Conservation (phyloP, 768 basidiomycete species). For the Lactarius trivialis region DNA sequence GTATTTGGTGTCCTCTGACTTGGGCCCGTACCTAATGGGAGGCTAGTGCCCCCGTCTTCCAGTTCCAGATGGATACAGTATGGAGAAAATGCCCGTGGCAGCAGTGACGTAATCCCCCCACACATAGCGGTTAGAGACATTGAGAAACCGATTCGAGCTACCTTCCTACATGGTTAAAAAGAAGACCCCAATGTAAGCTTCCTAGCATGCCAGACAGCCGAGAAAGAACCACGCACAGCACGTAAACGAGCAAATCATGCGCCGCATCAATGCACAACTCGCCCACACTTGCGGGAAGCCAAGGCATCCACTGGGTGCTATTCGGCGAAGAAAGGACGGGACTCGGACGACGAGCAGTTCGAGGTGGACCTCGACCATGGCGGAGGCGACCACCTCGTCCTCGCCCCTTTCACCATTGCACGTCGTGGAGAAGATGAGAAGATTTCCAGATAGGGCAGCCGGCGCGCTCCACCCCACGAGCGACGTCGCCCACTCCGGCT, state of each 20-base stretch:
- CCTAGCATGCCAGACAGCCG: not conserved
- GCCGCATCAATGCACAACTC: conserved; percentile 9
- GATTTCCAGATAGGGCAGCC: conserved; percentile 1
- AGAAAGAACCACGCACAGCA: not conserved
- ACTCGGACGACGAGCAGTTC: conserved; percentile 11
- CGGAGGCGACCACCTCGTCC: not conserved
- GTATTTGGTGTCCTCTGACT: conserved; percentile 3
- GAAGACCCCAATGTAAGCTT: not conserved
- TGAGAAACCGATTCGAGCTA: not conserved
- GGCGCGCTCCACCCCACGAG: conserved; percentile 9
- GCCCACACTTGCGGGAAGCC: not conserved
- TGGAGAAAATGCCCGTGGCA: not conserved
- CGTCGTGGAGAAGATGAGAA: conserved; percentile 8
- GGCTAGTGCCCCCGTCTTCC: conserved; percentile 11
- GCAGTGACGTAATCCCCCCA: conserved; percentile 10
- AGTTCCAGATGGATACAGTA: conserved; percentile 19
- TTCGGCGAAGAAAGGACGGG: not conserved
- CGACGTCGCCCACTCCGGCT: not conserved
- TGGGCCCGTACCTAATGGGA: conserved; percentile 8
- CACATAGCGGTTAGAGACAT: not conserved
- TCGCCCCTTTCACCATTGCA: not conserved
- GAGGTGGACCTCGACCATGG: not conserved
- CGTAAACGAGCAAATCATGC: conserved; percentile 14
- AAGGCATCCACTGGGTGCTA: conserved; percentile 8
- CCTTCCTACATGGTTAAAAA: not conserved